Base-by-base conservation (phyloP, 2,329 filamentous ascomycete genomes). In the Sporothrix schenckii region DNA sequence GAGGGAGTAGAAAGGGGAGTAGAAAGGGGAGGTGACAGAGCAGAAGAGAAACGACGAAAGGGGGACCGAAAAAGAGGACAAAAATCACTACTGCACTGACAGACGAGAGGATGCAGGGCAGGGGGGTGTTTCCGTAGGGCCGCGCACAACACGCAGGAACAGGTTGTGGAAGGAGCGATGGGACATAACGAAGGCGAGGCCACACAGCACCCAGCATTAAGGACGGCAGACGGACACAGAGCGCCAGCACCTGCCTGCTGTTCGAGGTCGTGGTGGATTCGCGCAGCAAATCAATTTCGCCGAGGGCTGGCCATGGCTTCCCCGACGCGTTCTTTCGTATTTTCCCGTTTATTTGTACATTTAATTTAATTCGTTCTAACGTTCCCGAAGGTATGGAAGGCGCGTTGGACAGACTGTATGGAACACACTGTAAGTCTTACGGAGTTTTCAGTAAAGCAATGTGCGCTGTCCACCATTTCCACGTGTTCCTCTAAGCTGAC, bases 241-340 rank as follows among this genome's bases (percentile, higher is more conserved):
- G 58, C 58, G 39, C 39, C 58, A 47, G 58, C 58, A 47, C 39
- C 27, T 65, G 21, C 47, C 7, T 41, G 13, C 41, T 44, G 63
- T n/a, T 47, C 50, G 49, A 56, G n/a, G 39, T 69, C 47, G 44
- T 34, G 67, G 67, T 69, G 67, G 67, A 52, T 69, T 69, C 54
- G 54, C 54, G 44, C 44, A 61, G 41, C 66, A 69, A 52, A 50
- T 60, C 54, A 69, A 39, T 60, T 61, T 61, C n/a, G 53, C 54
- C 24, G 44, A 47, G 41, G 52, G 41, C 9, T 63, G n/a, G 56
- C 19, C 24, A 47, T 49, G 47, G 11, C 27, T 69, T 53, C 30
- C 68, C 68, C 58, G 53, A 65, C 56, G 68, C 68, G 56, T 65
- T 34, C 34, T 49, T 13, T 50, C 39, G 41, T 41, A 54, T 68